phyloP scores from a whole-genome alignment of 2,329 filamentous ascomycete genomes.

The Nectriaceae sp. region DNA sequence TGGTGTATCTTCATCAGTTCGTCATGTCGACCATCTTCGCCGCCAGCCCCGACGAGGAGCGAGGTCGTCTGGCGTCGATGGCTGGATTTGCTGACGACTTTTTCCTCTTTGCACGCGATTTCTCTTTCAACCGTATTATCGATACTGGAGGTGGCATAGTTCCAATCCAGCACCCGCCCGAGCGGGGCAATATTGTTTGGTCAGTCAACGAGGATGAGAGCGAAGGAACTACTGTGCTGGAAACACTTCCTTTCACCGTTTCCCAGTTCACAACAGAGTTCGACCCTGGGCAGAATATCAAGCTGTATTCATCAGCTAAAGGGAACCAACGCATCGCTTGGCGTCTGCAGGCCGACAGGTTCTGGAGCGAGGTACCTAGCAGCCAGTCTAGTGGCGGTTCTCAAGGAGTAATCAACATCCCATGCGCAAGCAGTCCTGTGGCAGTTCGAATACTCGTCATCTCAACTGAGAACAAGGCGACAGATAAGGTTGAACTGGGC shows the following conservation, averaged over 20 bases:
- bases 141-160: conserved; percentile 1
- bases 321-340: conserved; percentile 6
- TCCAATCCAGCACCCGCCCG: conserved; percentile 1
- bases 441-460: conserved; percentile 1
- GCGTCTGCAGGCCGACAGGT: neutral
- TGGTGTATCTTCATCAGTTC: conserved; percentile 7
- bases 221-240: conserved; percentile 4
- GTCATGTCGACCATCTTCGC: conserved; percentile 5
- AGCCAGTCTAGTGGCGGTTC: neutral
- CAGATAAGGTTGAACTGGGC: neutral
- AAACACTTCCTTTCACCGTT: conserved; percentile 4
- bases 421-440: neutral
- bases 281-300: conserved; percentile 5
- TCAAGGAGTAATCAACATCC: conserved; percentile 4
- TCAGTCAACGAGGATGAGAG: conserved; percentile 5
- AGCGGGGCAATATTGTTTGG: conserved; percentile 1
- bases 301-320: conserved; percentile 1
- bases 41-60: neutral
- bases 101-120: conserved; percentile 4
- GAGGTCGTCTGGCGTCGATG: conserved; percentile 1
- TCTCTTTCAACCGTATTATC: conserved; percentile 4
- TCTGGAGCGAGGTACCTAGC: conserved; percentile 1
- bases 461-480: conserved; percentile 2
- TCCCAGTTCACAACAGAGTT: conserved; percentile 1
- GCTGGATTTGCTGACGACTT: conserved; percentile 5